phyloP scores from a whole-genome alignment of 2,329 filamentous ascomycete genomes.

The Rachicladosporium sp. region DNA sequence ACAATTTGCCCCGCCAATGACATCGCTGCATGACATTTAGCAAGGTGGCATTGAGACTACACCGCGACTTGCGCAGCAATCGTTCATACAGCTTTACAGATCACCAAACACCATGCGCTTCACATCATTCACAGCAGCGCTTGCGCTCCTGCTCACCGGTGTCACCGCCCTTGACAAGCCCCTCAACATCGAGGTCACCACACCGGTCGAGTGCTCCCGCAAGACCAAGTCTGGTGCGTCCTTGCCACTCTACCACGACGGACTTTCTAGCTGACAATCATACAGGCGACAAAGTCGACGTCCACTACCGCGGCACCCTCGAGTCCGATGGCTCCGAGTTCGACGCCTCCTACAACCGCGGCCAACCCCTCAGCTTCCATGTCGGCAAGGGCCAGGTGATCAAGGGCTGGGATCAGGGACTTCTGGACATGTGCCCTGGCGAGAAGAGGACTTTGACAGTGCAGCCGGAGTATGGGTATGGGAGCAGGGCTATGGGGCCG shows the following conservation, averaged over 20 bases:
- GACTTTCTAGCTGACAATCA: neutral
- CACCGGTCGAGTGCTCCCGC: slow-evolving; percentile 53
- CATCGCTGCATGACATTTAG: no score
- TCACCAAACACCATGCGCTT: slow-evolving; percentile 29
- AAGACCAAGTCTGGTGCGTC: slow-evolving; percentile 5
- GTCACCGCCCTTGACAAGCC: slow-evolving; percentile 35
- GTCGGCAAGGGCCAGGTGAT: slow-evolving; percentile 78
- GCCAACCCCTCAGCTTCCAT: slow-evolving; percentile 62
- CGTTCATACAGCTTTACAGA: no score
- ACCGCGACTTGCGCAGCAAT: no score
- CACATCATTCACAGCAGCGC: slow-evolving; percentile 16
- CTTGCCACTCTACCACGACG: neutral
- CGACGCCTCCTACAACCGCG: slow-evolving; percentile 70
- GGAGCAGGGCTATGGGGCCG: slow-evolving; percentile 53
- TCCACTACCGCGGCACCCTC: slow-evolving; percentile 40
- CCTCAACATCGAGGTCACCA: slow-evolving; percentile 66
- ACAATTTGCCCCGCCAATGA: no score
- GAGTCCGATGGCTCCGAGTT: slow-evolving; percentile 59
- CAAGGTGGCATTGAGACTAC: no score
- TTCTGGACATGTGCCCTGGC: slow-evolving; percentile 88
- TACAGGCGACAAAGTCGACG: slow-evolving; percentile 32
- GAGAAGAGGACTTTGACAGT: slow-evolving; percentile 84
- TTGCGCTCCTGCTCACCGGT: slow-evolving; percentile 5
- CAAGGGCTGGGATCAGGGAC: slow-evolving; percentile 84
- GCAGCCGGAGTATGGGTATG: slow-evolving; percentile 77